Conservation (phyloP, 179 eudicot species). For the Actinidia polygama region DNA sequence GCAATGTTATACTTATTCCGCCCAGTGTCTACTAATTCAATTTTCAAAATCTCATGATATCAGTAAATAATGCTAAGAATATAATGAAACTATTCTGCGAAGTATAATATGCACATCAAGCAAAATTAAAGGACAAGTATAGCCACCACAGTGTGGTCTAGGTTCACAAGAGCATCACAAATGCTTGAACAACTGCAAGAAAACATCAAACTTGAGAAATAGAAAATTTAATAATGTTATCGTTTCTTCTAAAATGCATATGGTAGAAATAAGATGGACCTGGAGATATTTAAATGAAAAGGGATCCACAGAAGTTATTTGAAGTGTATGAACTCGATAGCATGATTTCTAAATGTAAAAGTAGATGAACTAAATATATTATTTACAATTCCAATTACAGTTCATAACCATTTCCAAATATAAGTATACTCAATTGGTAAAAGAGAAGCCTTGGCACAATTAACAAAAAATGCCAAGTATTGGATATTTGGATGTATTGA, state of each 20-base stretch:
- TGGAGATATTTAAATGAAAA: background rate
- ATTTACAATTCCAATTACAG: background rate
- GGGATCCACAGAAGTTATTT: background rate
- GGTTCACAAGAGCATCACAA: too few relatives aligned
- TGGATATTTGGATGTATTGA: background rate
- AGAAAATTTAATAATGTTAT: background rate
- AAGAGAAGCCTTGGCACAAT: conserved; percentile 5
- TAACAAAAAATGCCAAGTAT: background rate
- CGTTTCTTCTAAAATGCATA: background rate
- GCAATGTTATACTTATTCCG: too few relatives aligned
- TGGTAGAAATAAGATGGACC: background rate
- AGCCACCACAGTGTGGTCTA: too few relatives aligned
- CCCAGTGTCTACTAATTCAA: too few relatives aligned
- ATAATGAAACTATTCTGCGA: too few relatives aligned
- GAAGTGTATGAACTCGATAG: background rate
- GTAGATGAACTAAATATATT: background rate
- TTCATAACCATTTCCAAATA: background rate
- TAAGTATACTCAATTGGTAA: background rate
- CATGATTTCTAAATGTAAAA: background rate
- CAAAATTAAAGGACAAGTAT: too few relatives aligned
- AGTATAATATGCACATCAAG: too few relatives aligned
- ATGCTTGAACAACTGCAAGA: too few relatives aligned
- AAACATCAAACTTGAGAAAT: too few relatives aligned
- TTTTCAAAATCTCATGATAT: too few relatives aligned
- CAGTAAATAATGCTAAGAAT: too few relatives aligned